These are phyloP conservation scores for Pleurotus djamor DNA, from an alignment of 768 basidiomycete species.

Conservation along the genomic window DNA sequence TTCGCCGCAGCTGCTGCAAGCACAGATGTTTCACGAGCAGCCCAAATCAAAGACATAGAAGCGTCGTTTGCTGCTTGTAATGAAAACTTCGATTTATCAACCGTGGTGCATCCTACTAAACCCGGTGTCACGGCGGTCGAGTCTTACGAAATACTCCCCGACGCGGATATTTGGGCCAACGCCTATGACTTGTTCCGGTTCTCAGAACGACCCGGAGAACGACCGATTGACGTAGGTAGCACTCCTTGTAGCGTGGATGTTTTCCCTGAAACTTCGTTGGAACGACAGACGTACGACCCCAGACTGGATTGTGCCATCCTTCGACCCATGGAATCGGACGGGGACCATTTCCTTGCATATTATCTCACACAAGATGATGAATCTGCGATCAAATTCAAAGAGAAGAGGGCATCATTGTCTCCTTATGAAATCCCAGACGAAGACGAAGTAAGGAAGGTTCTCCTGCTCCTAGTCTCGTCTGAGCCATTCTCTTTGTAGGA, in stretches of 20 bases:
- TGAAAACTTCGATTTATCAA: constrained; percentile 54
- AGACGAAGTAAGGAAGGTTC: constrained; percentile 42
- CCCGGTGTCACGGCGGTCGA: constrained; percentile 72
- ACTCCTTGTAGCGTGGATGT: not conserved
- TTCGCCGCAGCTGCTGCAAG: constrained; percentile 44
- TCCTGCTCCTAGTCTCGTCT: not conserved
- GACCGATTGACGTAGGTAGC: constrained; percentile 56
- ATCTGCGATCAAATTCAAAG: constrained; percentile 64
- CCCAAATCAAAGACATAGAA: constrained; percentile 79
- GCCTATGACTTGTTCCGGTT: constrained; percentile 87
- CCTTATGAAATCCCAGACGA: constrained; percentile 49
- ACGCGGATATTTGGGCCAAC: constrained; percentile 86
- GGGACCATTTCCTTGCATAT: constrained; percentile 85
- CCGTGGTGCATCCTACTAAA: constrained; percentile 78
- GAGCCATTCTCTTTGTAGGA: constrained; percentile 34
- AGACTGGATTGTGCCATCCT: constrained; percentile 84
- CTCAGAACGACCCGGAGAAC: constrained; percentile 83
- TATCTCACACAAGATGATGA: constrained; percentile 80
- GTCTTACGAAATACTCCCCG: constrained; percentile 81
- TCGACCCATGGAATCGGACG: constrained; percentile 85
- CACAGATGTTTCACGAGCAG: constrained; percentile 72
- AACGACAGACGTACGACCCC: constrained; percentile 65
- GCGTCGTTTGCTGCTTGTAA: constrained; percentile 68
- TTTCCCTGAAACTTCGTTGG: too few relatives aligned
- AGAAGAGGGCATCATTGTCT: constrained; percentile 38